A percentile compares a stretch with the other conserved stretches of the same genome.
phyloP scores from a whole-genome alignment of 208 protist species.

The Leishmania guyanensis region DNA sequence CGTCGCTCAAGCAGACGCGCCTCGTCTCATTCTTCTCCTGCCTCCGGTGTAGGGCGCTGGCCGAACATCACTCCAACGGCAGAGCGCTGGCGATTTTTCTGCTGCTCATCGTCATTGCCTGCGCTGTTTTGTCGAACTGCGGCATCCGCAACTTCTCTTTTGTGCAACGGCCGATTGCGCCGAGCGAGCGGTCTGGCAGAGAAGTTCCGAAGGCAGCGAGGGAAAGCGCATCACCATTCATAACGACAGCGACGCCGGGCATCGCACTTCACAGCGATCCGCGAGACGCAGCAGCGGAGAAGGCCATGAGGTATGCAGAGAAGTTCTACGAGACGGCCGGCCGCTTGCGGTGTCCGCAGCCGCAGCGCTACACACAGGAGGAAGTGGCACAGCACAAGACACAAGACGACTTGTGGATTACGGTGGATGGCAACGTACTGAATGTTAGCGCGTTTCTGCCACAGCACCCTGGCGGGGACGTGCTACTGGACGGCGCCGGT shows the following conservation, averaged over 20 bases:
- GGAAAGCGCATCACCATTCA: neutral
- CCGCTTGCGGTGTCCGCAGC: constrained; percentile 53
- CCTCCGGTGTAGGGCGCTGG: neutral
- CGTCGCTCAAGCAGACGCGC: neutral
- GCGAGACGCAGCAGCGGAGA: neutral
- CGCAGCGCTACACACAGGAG: constrained; percentile 40
- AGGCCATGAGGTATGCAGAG: neutral
- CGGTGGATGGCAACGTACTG: constrained; percentile 75
- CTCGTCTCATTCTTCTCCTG: neutral
- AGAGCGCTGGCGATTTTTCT: neutral
- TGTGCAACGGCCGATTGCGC: neutral
- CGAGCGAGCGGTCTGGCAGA: neutral
- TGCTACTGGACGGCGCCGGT: constrained; percentile 62
- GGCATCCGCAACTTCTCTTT: constrained; percentile 9
- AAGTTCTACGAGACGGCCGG: constrained; percentile 41
- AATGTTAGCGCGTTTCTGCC: constrained; percentile 63
- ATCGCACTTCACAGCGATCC: neutral
- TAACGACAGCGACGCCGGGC: neutral
- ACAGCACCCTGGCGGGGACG: constrained; percentile 66
- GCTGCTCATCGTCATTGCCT: neutral
- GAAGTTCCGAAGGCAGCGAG: neutral
- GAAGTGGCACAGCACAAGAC: constrained; percentile 56
- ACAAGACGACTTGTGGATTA: constrained; percentile 64
- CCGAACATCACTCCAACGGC: neutral
- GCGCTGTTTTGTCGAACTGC: constrained; percentile 5